Evolutionary conservation across 2,329 filamentous ascomycete genomes (phyloP), one percentile per base, ranked within the genome.

Genomic region (Colletotrichum spaethianum): DNA sequence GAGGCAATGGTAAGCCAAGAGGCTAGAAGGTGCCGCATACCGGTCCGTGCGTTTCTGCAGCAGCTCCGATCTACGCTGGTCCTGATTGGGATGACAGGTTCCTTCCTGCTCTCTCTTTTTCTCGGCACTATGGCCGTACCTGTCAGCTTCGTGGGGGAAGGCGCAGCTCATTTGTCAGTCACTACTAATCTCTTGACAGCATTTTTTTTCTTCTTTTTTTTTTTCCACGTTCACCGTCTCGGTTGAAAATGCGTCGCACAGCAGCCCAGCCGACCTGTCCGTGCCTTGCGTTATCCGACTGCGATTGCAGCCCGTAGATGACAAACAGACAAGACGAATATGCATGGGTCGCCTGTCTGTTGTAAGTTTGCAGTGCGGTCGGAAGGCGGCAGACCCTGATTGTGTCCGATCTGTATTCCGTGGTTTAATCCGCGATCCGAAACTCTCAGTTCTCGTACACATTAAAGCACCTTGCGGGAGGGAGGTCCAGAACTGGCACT

Each of bases 141-240:
- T 44, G 48, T 44, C 61, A 55, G 48, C 61, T 53, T 63, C 38
- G 61, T 28, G 20, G 20, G 61, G 61, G 61, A 33, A 11, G 48
- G 46, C 20, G 48, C n/a, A 20, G 23, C 16, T 6, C 61, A 63
- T 63, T 55, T 63, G 61, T 55, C 61, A 63, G 48, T 52, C 23
- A 63, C 61, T 33, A 44, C 48, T 63, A 63, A 63, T 63, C 36
- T n/a, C 14, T 9, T 53, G 20, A 16, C 20, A 4, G 5, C 12
- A 14, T 20, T n/a, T 31, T 53, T 33, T 31, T 26, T 16, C 18
- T 8, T 36, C 8, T 4, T 9, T 4, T 14, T 36, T 36, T 36
- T 36, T 8, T 8, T 36, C 4, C 4, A 40, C 18, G 8, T 23
- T 57, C 33, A 40, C 55, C 55, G 33, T 31, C 23, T 52, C 23